phyloP scores from a whole-genome alignment of 192 early-diverging fungal species.

The Coemansia umbellata region DNA sequence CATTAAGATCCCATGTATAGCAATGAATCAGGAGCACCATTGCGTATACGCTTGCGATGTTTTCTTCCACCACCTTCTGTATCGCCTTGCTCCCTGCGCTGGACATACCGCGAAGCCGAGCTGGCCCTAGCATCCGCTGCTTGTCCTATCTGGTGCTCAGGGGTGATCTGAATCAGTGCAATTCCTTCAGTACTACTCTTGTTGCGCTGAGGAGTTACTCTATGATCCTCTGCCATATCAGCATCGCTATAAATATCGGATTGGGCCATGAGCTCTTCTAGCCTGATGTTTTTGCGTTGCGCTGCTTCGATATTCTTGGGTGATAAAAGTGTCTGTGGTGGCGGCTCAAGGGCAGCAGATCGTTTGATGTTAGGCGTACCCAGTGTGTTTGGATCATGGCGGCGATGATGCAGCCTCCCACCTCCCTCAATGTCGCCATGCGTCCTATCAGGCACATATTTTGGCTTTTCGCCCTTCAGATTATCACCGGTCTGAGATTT shows the following conservation, averaged over 20 bases:
- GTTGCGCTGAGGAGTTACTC: constrained; percentile 12
- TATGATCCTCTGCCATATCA: neutral
- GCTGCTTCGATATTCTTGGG: constrained; percentile 37
- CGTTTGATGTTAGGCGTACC: constrained; percentile 17
- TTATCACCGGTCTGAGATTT: constrained; percentile 19
- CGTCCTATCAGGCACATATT: constrained; percentile 22
- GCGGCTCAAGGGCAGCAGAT: constrained; percentile 2
- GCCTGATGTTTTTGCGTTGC: constrained; percentile 5
- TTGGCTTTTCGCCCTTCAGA: constrained; percentile 5
- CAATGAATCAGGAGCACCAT: neutral
- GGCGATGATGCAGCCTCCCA: constrained; percentile 37
- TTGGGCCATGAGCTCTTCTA: constrained; percentile 2
- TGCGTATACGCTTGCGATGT: constrained; percentile 31
- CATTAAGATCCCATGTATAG: constrained; percentile 2
- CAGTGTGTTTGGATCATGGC: constrained; percentile 8
- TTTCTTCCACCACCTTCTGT: constrained; percentile 36
- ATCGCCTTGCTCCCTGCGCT: constrained; percentile 34
- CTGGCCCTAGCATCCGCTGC: constrained; percentile 16
- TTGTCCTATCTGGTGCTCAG: constrained; percentile 35
- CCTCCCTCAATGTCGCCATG: constrained; percentile 42
- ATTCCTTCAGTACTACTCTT: neutral
- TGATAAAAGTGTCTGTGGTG: constrained; percentile 39
- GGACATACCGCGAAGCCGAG: constrained; percentile 35
- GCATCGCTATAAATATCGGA: neutral
- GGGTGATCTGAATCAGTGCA: constrained; percentile 19